These are phyloP conservation scores for Lanmaoa pseudosensibilis DNA, from an alignment of 768 basidiomycete genomes.

Conservation along the genomic window DNA sequence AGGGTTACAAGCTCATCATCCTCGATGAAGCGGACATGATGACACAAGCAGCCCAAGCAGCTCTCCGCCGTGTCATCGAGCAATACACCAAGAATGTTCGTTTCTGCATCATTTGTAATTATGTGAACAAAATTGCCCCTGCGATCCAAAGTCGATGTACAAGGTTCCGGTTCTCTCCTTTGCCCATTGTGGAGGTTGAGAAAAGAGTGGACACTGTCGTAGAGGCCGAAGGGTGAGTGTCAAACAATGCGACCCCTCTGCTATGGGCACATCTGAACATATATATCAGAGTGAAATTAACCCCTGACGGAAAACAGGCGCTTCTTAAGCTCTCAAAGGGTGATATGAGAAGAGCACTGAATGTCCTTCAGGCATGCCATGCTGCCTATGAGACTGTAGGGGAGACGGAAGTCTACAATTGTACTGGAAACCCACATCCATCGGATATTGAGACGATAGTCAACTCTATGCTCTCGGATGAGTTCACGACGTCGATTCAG, in stretches of 20 bases:
- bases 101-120: slow-evolving; percentile 99
- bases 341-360: slow-evolving; percentile 96
- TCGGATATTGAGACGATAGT: slow-evolving; percentile 92
- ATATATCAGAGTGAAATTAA: slow-evolving; percentile 72
- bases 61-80: slow-evolving; percentile 94
- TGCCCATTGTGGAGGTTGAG: slow-evolving; percentile 84
- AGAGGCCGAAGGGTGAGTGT: slow-evolving; percentile 74
- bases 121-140: slow-evolving; percentile 98
- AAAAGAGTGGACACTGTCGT: slow-evolving; percentile 77
- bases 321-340: slow-evolving; percentile 93
- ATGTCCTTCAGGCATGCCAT: slow-evolving; percentile 96
- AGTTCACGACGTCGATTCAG: slow-evolving; percentile 89
- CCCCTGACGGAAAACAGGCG: slow-evolving; percentile 83
- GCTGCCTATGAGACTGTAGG: slow-evolving; percentile 90
- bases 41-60: slow-evolving; percentile 97
- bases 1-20: slow-evolving; percentile 96
- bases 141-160: slow-evolving; percentile 99
- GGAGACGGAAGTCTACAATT: slow-evolving; percentile 92
- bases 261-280: slow-evolving; percentile 1
- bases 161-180: slow-evolving; percentile 92
- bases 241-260: background rate
- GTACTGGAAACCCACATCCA: slow-evolving; percentile 96
- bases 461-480: slow-evolving; percentile 92
- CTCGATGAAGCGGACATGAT: slow-evolving; percentile 99
- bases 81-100: slow-evolving; percentile 98